Evolutionary conservation across 768 basidiomycete genomes (phyloP), one percentile per base, ranked within the genome.

Genomic region (Mycena vulgaris): DNA sequence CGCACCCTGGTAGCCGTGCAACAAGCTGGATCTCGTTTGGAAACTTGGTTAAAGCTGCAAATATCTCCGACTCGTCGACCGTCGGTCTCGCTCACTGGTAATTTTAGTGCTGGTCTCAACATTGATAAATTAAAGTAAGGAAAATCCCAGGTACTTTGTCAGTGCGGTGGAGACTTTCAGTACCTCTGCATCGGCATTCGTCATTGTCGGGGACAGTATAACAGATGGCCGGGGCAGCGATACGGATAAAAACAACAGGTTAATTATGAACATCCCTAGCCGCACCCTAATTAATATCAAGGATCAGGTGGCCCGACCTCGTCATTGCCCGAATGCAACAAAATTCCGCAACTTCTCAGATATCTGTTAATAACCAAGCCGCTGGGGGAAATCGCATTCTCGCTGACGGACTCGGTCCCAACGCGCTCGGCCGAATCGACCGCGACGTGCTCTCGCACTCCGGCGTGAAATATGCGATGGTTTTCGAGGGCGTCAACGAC

Each of bases 401-500:
- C 62, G 80, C 80, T 0, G 86, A 87, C 72, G 84, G 85, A 3
- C 80, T 86, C 3, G 87, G 87, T 0, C 87, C 87, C 8, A 84
- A 83, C 73, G 84, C 82, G 14, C 75, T 86, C 19, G 81, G 83
- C 23, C 85, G 88, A 37, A 83, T 87, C 78, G 86, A 88, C 69
- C 80, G 88, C 10, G 88, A 88, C 75, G 86, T 87, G 35, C 81
- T 89, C 49, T 71, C 85, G 8, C 86, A 87, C 39, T 77, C 84
- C 30, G 83, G 84, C n/a, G 81, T 86, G 52, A 78, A 78, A 45
- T 87, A 80, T 76, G 84, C 81, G 33, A 84, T 88, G 81, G 83
- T 89, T 73, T 87, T 87, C 76, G 86, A 86, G 73, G 87, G 87
- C 58, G 85, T 87, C 28, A 89, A 88, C 81, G 88, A 88, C 80